Percentiles rank a stretch among this genome's conserved stretches.
phyloP scores from a whole-genome alignment of 2,329 filamentous ascomycete genomes.

The Didymella lethalis region DNA sequence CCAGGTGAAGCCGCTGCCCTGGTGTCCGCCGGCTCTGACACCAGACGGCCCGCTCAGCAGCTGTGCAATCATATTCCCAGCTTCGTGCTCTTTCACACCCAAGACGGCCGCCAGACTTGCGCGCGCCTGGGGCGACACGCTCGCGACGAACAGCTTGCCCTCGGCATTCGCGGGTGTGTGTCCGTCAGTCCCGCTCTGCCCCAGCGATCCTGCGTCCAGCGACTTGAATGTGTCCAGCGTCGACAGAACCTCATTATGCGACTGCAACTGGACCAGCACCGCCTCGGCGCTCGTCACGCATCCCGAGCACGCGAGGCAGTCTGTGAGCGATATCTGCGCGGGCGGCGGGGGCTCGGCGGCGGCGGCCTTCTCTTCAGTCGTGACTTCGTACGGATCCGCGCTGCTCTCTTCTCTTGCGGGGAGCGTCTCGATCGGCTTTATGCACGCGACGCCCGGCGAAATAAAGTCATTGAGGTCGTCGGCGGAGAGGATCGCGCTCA shows the following conservation, averaged over 20 bases:
- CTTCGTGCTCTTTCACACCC: slow-evolving; percentile 74
- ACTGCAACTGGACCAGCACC: slow-evolving; percentile 93
- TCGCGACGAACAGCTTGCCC: slow-evolving; percentile 86
- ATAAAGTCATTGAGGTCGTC: slow-evolving; percentile 99
- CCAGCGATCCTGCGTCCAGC: slow-evolving; percentile 48
- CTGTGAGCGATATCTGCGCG: slow-evolving; percentile 92
- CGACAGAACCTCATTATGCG: slow-evolving; percentile 86
- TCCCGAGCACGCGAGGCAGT: slow-evolving; percentile 96
- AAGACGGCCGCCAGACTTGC: slow-evolving; percentile 89
- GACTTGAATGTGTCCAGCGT: slow-evolving; percentile 73
- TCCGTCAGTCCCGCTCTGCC: slow-evolving; percentile 35
- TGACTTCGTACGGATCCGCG: slow-evolving; percentile 79
- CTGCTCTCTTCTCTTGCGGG: slow-evolving; percentile 63
- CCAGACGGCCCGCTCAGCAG: slow-evolving; percentile 76
- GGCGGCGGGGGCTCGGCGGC: slow-evolving; percentile 68
- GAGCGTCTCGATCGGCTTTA: slow-evolving; percentile 94
- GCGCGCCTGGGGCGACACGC: slow-evolving; percentile 88
- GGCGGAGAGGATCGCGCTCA: slow-evolving; percentile 96
- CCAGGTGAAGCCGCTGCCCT: slow-evolving; percentile 84
- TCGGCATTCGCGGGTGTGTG: slow-evolving; percentile 44
- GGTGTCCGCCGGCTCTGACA: slow-evolving; percentile 72
- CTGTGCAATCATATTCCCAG: slow-evolving; percentile 82
- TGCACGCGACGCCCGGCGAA: slow-evolving; percentile 94
- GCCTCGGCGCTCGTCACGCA: slow-evolving; percentile 98
- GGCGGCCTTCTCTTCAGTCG: slow-evolving; percentile 81